phyloP scores from a whole-genome alignment of 2,329 filamentous ascomycete genomes.

The Ceratocystiopsis sp. region DNA sequence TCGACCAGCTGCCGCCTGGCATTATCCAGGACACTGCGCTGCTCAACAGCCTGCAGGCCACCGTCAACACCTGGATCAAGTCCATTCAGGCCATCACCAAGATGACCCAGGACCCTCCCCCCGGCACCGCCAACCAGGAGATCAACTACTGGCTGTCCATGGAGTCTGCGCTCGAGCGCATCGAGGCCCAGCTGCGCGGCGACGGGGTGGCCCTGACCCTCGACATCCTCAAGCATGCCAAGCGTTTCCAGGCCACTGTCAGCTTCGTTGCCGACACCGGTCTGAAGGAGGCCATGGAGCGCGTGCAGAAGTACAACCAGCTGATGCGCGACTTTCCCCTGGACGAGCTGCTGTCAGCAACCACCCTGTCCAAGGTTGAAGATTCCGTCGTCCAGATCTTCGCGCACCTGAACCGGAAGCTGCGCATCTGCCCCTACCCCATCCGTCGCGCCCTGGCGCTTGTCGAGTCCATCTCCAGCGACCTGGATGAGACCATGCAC shows the following conservation, averaged over 20 bases:
- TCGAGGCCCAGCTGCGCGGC: slow-evolving; percentile 74
- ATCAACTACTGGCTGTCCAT: slow-evolving; percentile 99
- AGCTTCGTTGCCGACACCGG: slow-evolving; percentile 95
- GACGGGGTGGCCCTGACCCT: slow-evolving; percentile 83
- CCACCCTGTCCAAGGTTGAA: slow-evolving; percentile 71
- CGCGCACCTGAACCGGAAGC: slow-evolving; percentile 88
- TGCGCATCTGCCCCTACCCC: slow-evolving; percentile 90
- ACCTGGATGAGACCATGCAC: slow-evolving; percentile 76
- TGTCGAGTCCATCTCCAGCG: slow-evolving; percentile 92
- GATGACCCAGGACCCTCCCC: slow-evolving; percentile 66
- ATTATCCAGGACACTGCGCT: slow-evolving; percentile 82
- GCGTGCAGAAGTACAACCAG: slow-evolving; percentile 96
- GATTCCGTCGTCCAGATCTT: slow-evolving; percentile 86
- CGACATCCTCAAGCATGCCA: slow-evolving; percentile 89
- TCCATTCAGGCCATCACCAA: slow-evolving; percentile 95
- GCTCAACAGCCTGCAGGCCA: slow-evolving; percentile 82
- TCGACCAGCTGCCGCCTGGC: slow-evolving; percentile 58
- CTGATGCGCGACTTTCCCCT: slow-evolving; percentile 96
- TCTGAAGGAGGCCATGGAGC: slow-evolving; percentile 86
- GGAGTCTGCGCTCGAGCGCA: slow-evolving; percentile 82
- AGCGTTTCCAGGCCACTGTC: slow-evolving; percentile 92
- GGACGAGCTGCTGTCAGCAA: slow-evolving; percentile 85
- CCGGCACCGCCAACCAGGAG: slow-evolving; percentile 76
- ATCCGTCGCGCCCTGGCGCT: slow-evolving; percentile 79
- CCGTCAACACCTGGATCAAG: slow-evolving; percentile 96